phyloP scores from a whole-genome alignment of 176 grass and related monocot species.

The Dendrocalamus sinicus region DNA sequence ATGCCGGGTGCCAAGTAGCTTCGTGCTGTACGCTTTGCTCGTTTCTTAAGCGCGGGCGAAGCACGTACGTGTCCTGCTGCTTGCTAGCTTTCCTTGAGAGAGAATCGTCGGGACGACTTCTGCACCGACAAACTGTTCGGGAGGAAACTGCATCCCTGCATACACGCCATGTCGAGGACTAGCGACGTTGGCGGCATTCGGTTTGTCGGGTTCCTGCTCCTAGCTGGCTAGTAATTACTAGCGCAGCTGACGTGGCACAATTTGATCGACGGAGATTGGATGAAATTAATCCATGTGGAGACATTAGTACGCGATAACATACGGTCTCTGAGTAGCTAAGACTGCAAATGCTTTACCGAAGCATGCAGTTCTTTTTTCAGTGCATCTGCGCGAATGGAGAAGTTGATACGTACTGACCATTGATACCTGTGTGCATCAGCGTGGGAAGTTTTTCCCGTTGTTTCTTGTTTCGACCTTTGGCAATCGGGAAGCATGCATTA shows the following conservation, averaged over 20 bases:
- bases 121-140: slow-evolving; percentile 34
- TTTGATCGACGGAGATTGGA: not conserved
- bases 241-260: not conserved
- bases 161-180: not conserved
- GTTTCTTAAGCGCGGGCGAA: not conserved
- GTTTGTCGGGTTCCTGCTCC: slow-evolving; percentile 21
- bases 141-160: not conserved
- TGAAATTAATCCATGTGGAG: not conserved
- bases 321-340: no score
- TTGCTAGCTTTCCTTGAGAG: slow-evolving; percentile 8
- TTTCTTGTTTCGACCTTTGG: not conserved
- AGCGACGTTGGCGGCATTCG: not conserved
- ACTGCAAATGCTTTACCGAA: no score
- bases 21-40: not conserved
- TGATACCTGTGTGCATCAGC: not conserved
- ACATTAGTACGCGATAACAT: no score
- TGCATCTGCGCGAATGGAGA: not conserved
- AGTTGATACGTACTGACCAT: not conserved
- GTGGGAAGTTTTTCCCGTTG: not conserved
- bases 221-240: no score
- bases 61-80: slow-evolving; percentile 24
- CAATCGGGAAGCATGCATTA: not conserved
- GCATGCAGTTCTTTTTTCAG: not conserved
- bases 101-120: slow-evolving; percentile 24
- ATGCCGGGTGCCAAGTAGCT: slow-evolving; percentile 24